Evolutionary conservation across 2,329 filamentous ascomycete species (phyloP), one percentile per base, ranked within the genome.

Genomic region (Epichloe amarillans): DNA sequence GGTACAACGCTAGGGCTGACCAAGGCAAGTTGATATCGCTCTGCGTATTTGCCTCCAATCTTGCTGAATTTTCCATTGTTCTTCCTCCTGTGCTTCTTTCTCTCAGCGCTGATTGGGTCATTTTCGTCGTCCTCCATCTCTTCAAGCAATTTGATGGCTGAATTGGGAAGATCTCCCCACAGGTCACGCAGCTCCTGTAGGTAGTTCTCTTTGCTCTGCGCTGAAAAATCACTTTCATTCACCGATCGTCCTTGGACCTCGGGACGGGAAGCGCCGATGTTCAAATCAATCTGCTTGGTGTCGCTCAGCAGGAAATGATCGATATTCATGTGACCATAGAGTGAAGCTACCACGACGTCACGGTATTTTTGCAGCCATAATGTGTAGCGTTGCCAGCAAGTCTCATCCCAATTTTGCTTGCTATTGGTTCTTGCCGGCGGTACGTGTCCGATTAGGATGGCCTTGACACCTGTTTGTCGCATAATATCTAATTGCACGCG

Each of bases 251-350:
- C 23, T 14, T 35, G 5, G 42, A 33, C 7, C 23, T 15, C 19
- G 35, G 7, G 12, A n/a, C 36, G 19, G 2, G 65, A 59, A 42
- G 67, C 56, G 8, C 71, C 53, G 1, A 72, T 68, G 26, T 71
- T 68, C 46, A 88, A 74, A 54, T 86, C 75, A 50, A 96, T 75
- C 1, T 95, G 79, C 40, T 85, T 75, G 52, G 82, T 87, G 64
- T 97, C 91, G 60, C 95, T 88, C 15, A 98, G 71, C 62, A 97
- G 78, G 67, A 98, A 98, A 66, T 98, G 93, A 60, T 98, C 93
- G 56, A 96, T 86, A 62, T 98, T 98, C 93, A 98, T 97, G 64
- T 98, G 93, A 1, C 91, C 93, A 62, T 86, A 98, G 5, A 95
- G 62, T 26, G 81, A 82, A 12, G 79, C 82, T 19, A 90, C 76